phyloP scores from a whole-genome alignment of 2,329 filamentous ascomycete species.

The Fusarium siculi region DNA sequence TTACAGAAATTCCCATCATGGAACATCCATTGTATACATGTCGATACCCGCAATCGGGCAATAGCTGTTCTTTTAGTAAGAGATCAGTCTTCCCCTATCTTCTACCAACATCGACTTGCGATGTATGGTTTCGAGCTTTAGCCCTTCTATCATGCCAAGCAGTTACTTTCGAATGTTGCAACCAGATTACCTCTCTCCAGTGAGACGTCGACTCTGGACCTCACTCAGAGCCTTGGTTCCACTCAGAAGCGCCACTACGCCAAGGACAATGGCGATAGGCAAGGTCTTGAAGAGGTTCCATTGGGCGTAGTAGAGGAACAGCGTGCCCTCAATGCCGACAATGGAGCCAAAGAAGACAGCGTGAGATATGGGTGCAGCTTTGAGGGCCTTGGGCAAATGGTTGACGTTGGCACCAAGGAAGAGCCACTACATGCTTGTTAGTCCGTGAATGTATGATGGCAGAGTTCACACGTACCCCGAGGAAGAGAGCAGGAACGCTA shows the following conservation, averaged over 20 bases:
- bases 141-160: conserved; percentile 17
- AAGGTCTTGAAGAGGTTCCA: conserved; percentile 95
- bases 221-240: conserved; percentile 91
- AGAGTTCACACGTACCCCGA: conserved; percentile 64
- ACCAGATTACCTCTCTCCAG: conserved; percentile 69
- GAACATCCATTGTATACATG: conserved; percentile 2
- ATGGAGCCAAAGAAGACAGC: conserved; percentile 87
- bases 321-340: conserved; percentile 86
- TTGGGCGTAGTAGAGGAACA: conserved; percentile 91
- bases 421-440: conserved; percentile 71
- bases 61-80: neutral
- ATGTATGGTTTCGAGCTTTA: neutral
- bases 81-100: neutral
- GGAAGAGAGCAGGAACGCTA: conserved; percentile 78
- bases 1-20: conserved; percentile 1
- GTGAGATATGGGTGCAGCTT: conserved; percentile 82
- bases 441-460: neutral
- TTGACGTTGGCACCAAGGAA: conserved; percentile 83
- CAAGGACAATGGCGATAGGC: conserved; percentile 75
- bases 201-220: conserved; percentile 87
- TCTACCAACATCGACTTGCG: neutral
- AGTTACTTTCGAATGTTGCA: neutral
- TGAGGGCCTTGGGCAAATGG: conserved; percentile 80
- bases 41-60: neutral
- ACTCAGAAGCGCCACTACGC: conserved; percentile 80